phyloP scores from a whole-genome alignment of 2,329 filamentous ascomycete species.

The Pseudocercospora cruenta region DNA sequence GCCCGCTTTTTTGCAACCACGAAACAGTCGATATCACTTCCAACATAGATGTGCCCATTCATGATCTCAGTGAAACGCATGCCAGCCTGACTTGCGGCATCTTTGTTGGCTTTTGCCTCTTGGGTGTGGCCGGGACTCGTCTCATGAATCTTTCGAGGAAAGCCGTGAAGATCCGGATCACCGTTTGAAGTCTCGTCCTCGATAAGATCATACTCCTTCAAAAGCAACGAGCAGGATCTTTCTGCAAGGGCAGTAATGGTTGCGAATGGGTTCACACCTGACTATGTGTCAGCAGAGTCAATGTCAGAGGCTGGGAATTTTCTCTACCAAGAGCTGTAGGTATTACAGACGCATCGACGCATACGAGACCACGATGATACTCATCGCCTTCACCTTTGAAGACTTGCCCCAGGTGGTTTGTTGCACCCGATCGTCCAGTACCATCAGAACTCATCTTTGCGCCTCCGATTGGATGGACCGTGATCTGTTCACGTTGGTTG shows the following conservation, averaged over 20 bases:
- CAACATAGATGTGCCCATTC: neutral
- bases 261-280: conserved; percentile 64
- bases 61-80: conserved; percentile 7
- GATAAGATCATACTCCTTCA: neutral
- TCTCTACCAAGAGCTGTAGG: conserved; percentile 62
- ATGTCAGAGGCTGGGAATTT: neutral
- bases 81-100: neutral
- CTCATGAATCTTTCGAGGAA: neutral
- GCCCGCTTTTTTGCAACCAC: neutral
- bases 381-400: conserved; percentile 58
- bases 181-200: neutral
- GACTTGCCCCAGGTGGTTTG: conserved; percentile 64
- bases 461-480: conserved; percentile 70
- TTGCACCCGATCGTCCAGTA: conserved; percentile 60
- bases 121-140: neutral
- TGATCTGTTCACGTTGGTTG: conserved; percentile 64
- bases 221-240: conserved; percentile 56
- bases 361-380: conserved; percentile 61
- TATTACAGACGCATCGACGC: conserved; percentile 65
- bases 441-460: conserved; percentile 65
- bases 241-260: conserved; percentile 72
- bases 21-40: neutral
- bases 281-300: neutral
- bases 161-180: neutral
- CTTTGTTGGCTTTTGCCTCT: neutral